Evolutionary conservation across 148 eudicot genomes (phyloP), one percentile per base, ranked within the genome.

Genomic region (Rhododendron molle): DNA sequence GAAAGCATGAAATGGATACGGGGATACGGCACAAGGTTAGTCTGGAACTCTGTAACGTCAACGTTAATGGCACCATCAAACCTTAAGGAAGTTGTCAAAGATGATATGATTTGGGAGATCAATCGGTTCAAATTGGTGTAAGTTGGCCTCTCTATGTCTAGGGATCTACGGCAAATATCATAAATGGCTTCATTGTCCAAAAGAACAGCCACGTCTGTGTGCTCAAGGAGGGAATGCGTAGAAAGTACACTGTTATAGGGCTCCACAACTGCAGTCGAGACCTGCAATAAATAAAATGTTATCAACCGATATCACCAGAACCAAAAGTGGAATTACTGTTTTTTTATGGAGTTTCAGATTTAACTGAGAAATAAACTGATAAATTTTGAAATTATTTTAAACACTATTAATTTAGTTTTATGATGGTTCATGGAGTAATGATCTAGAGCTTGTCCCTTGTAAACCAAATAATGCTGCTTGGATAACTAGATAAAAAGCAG

Each of bases 21-120:
- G 30, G 94, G 94, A 83, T 92, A 92, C 34, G 94, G 94, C 40
- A 92, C 94, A 80, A 92, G 94, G 88, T 92, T 92, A 20, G 94
- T 92, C 88, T 92, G 94, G 87, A 92, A 92, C 85, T 92, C 94
- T 0, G 93, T 92, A 49, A 92, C 54, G 71, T 92, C 94, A 21
- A 92, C 94, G 86, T 92, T 92, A 60, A 92, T 92, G 87, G 94
- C 94, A 76, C 94, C 94, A 91, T 92, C 94, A 85, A 92, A 92
- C 85, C 94, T 87, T 81, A 92, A 85, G 15, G 94, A 92, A 86
- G 94, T 92, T 54, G 94, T 92, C 88, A 92, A 86, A 38, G 94
- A 92, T 49, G 93, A 92, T 76, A 92, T 91, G 46, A 91, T 86
- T 87, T 92, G 94, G 65, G 94, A 92, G 44, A 92, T 90, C 83